Evolutionary conservation across 805 yeast genomes (phyloP).

Genomic region (Candida vaughaniae): DNA sequence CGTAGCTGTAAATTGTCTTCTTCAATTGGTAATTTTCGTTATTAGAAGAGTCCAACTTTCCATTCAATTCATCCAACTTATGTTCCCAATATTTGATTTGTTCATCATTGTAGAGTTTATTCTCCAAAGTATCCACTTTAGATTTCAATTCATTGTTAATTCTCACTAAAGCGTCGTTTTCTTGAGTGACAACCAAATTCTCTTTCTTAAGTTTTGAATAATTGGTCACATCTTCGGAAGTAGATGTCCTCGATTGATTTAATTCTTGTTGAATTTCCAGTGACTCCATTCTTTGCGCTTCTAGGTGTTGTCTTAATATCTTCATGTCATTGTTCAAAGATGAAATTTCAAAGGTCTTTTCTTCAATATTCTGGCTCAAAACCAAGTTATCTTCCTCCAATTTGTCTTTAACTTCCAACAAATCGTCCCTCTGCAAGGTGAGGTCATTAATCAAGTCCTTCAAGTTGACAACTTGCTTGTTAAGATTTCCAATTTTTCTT

Average conservation of each 20-base stretch:
- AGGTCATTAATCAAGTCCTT: slow-evolving; percentile 61
- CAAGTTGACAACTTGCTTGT: slow-evolving; percentile 55
- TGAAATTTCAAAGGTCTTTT: slow-evolving; percentile 20
- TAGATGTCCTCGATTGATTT: slow-evolving; percentile 27
- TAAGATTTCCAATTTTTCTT: slow-evolving; percentile 32
- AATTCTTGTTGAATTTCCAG: slow-evolving; percentile 34
- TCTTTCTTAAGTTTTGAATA: slow-evolving; percentile 46
- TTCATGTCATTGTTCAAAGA: slow-evolving; percentile 26
- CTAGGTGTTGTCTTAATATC: slow-evolving; percentile 35
- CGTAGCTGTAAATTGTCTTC: slow-evolving; percentile 49
- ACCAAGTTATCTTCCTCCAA: slow-evolving; percentile 30
- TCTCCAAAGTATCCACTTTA: slow-evolving; percentile 47
- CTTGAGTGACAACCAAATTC: slow-evolving; percentile 59
- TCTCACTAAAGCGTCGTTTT: slow-evolving; percentile 61
- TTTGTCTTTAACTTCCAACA: slow-evolving; percentile 40
- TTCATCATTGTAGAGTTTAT: slow-evolving; percentile 46
- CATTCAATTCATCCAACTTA: slow-evolving; percentile 54
- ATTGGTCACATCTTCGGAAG: slow-evolving; percentile 29
- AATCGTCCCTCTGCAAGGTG: slow-evolving; percentile 58
- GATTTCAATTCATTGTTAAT: slow-evolving; percentile 50
- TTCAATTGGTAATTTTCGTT: slow-evolving; percentile 51
- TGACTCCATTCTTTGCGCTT: slow-evolving; percentile 32
- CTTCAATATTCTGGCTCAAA: slow-evolving; percentile 27
- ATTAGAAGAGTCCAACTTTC: slow-evolving; percentile 46
- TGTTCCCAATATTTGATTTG: slow-evolving; percentile 62